Base-by-base conservation (phyloP, 140 eudicot genomes). In the Ambrosia hybrid region DNA sequence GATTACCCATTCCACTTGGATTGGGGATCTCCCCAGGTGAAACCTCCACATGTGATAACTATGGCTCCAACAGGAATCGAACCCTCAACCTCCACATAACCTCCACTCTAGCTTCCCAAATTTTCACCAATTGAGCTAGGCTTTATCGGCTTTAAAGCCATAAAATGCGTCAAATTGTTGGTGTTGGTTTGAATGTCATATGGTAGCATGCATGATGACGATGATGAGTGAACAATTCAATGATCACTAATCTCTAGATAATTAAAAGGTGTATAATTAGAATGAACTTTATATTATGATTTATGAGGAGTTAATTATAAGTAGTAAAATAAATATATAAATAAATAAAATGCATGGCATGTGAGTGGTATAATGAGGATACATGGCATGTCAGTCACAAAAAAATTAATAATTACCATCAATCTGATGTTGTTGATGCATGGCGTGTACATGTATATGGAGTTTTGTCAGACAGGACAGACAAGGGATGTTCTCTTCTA, bases 321-420 rank as follows among this genome's bases (percentile, higher is more conserved):
- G 3, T 45, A 46, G 13, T 46, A 46, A 7, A 17, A 17, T 26
- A 56, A 16, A 49, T 46, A 45, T 5, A 14, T 4, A 53, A 73
- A 73, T 73, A n/a, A n/a, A n/a, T n/a, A n/a, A n/a, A n/a, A n/a
- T n/a, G 71, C 63, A 62, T 73, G 78, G 78, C 78, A 73, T 73
- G 78, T 73, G 78, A n/a, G 53, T n/a, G 38, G 38, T 46, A 51
- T 49, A 49, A 62, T 73, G 78, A 74, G 72, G 37, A 64, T 16
- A 16, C 51, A 49, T 37, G 56, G 78, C 65, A 52, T 74, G 78
- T 74, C 72, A 74, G 78, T 51, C 72, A 74, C 57, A 74, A 64
- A 73, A 62, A 51, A 51, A 51, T 63, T 10, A 73, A 63, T 61
- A 51, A 62, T 73, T 62, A 63, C n/a, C 12, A 64, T 51, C 56